Conservation (phyloP, 768 basidiomycete genomes). For the Multifurca ochricompacta region DNA sequence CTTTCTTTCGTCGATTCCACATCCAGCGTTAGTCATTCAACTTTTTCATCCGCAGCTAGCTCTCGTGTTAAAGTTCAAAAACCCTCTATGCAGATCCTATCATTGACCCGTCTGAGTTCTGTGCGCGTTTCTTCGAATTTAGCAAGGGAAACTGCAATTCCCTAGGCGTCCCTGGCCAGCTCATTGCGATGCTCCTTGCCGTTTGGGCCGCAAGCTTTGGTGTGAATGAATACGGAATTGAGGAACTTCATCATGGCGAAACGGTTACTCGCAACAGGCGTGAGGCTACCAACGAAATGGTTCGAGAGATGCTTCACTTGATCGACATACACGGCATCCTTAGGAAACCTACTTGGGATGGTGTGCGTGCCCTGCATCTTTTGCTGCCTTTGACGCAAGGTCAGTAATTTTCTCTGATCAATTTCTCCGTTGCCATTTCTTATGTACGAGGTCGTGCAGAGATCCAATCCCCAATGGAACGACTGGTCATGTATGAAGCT, state of each 20-base stretch:
- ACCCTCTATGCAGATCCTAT: slow-evolving; percentile 61
- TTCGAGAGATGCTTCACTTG: slow-evolving; percentile 67
- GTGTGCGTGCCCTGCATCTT: slow-evolving; percentile 70
- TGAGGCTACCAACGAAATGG: slow-evolving; percentile 56
- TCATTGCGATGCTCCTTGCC: slow-evolving; percentile 73
- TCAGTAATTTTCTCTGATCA: slow-evolving; percentile 29
- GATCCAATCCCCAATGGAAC: slow-evolving; percentile 37
- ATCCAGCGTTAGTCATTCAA: slow-evolving; percentile 55
- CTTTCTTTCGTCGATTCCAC: slow-evolving; percentile 80
- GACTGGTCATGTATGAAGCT: slow-evolving; percentile 66
- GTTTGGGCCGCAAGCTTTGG: slow-evolving; percentile 90
- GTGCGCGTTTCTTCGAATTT: slow-evolving; percentile 62
- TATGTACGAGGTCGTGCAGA: slow-evolving; percentile 27
- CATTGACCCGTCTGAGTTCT: slow-evolving; percentile 74
- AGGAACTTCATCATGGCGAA: slow-evolving; percentile 32
- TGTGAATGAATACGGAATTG: slow-evolving; percentile 67
- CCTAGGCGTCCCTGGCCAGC: slow-evolving; percentile 64
- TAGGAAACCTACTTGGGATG: slow-evolving; percentile 80
- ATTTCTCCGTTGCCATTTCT: not conserved
- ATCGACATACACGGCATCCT: slow-evolving; percentile 75
- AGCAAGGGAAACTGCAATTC: slow-evolving; percentile 46
- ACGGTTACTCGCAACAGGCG: slow-evolving; percentile 37
- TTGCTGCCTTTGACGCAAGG: slow-evolving; percentile 81
- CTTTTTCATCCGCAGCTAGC: not conserved
- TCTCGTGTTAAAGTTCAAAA: not conserved